These are phyloP conservation scores for Endotrypanum monterogeii DNA, from an alignment of 208 protist species.

Conservation along the genomic window DNA sequence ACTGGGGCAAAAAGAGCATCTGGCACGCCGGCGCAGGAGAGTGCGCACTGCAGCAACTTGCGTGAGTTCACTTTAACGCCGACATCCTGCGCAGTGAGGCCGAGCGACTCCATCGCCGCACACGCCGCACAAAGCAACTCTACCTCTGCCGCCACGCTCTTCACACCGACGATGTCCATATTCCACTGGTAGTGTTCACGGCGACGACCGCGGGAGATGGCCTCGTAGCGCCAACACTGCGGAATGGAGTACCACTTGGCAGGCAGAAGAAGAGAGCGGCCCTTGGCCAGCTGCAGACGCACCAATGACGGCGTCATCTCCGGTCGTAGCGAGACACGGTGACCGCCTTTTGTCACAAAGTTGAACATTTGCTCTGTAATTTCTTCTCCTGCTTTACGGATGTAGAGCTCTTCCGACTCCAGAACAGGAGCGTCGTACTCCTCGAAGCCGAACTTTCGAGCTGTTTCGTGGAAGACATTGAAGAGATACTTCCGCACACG, in stretches of 20 bases:
- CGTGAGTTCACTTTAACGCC: conserved; percentile 94
- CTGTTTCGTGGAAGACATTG: conserved; percentile 81
- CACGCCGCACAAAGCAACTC: conserved; percentile 92
- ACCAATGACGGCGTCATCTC: conserved; percentile 97
- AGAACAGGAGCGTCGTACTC: conserved; percentile 97
- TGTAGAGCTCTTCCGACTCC: conserved; percentile 93
- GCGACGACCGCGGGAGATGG: conserved; percentile 93
- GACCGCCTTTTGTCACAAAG: conserved; percentile 94
- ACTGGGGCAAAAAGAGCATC: conserved; percentile 87
- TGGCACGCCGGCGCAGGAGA: conserved; percentile 73
- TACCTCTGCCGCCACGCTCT: conserved; percentile 89
- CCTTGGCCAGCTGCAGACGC: conserved; percentile 88
- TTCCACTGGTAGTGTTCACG: conserved; percentile 98
- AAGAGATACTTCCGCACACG: conserved; percentile 92
- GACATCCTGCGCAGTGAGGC: conserved; percentile 89
- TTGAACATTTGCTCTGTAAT: conserved; percentile 98
- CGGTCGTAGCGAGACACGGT: conserved; percentile 92
- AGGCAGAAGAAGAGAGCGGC: conserved; percentile 88
- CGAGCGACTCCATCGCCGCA: conserved; percentile 76
- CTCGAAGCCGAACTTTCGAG: conserved; percentile 91
- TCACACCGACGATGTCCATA: conserved; percentile 96
- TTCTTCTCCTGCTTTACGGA: conserved; percentile 95
- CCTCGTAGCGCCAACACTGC: conserved; percentile 97
- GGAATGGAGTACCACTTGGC: conserved; percentile 96
- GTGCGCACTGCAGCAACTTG: conserved; percentile 89